Conservation (phyloP, 108 stramenopile species). For the Discostella stelligeroides region DNA sequence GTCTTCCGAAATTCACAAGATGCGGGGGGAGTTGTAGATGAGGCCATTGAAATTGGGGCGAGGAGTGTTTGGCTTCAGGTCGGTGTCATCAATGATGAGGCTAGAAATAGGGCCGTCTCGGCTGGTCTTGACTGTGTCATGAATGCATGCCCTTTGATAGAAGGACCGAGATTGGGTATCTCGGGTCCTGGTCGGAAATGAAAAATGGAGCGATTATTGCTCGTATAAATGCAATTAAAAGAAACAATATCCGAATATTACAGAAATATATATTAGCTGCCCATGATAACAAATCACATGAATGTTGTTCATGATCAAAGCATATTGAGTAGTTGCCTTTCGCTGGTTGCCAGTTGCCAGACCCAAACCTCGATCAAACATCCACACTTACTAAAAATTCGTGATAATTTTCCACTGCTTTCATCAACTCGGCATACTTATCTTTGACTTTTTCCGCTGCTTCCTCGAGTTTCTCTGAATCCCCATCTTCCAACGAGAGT, state of each 20-base stretch:
- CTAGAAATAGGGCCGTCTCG: constrained; percentile 64
- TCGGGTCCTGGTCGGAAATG: constrained; percentile 31
- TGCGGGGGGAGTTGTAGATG: constrained; percentile 76
- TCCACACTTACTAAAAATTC: constrained; percentile 57
- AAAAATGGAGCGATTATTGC: no score
- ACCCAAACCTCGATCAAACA: constrained; percentile 33
- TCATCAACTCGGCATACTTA: constrained; percentile 52
- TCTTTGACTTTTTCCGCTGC: constrained; percentile 47
- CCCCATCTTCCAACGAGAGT: constrained; percentile 12
- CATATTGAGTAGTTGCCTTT: no score
- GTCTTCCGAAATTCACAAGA: constrained; percentile 72
- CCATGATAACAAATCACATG: not conserved
- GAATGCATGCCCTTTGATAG: constrained; percentile 76
- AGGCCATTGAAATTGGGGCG: constrained; percentile 73
- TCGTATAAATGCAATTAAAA: no score
- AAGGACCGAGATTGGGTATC: constrained; percentile 67
- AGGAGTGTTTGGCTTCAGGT: constrained; percentile 85
- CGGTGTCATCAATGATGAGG: constrained; percentile 79
- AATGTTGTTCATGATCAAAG: no score
- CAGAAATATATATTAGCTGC: not conserved
- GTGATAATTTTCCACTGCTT: constrained; percentile 65
- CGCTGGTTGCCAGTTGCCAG: no score
- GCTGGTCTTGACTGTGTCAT: constrained; percentile 80
- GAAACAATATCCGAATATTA: no score
- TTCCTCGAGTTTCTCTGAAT: constrained; percentile 24